Evolutionary conservation across 176 grass and related monocot species (phyloP).

Genomic region (Triticum turgidum): DNA sequence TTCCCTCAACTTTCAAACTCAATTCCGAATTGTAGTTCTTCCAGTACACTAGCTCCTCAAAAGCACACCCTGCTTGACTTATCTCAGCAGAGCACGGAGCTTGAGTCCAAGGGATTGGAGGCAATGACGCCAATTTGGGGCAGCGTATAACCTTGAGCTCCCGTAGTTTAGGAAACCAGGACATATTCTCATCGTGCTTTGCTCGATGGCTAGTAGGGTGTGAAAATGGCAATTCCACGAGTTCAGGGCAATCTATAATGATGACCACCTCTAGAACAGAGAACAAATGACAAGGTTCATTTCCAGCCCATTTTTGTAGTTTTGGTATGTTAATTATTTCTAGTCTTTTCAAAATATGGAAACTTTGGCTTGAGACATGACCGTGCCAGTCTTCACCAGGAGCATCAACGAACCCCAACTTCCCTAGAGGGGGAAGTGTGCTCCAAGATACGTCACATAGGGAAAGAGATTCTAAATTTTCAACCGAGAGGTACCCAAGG

Average conservation of each 20-base stretch:
- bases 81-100: background rate
- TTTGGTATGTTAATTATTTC: background rate
- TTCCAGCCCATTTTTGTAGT: background rate
- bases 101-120: background rate
- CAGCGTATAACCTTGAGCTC: background rate
- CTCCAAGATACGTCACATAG: background rate
- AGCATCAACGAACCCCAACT: background rate
- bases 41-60: too few relatives aligned
- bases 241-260: background rate
- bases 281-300: background rate
- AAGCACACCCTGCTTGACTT: too few relatives aligned
- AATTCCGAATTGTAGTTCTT: accelerated
- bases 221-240: background rate
- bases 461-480: background rate
- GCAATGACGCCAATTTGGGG: background rate
- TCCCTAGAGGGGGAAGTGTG: background rate
- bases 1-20: accelerated
- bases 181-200: background rate
- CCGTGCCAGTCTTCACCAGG: background rate
- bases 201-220: accelerated
- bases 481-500: background rate
- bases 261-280: background rate
- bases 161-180: background rate
- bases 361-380: background rate
- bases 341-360: background rate